Conservation (phyloP, 2,329 filamentous ascomycete genomes). For the Fusarium paranaense region DNA sequence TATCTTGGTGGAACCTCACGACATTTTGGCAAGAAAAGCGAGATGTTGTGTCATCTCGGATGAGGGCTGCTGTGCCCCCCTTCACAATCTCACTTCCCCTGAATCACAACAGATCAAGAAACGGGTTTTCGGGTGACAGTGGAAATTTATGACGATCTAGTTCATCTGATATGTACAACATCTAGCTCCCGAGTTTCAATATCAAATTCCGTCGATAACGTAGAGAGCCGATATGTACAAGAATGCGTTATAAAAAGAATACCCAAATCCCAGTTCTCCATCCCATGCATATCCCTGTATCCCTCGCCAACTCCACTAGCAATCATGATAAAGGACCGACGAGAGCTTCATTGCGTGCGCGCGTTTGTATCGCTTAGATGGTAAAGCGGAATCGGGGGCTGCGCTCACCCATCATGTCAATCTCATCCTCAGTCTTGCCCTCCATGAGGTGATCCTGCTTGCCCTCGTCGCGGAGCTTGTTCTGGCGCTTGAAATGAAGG, state of each 20-base stretch:
- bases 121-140: background rate
- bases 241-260: background rate
- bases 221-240: constrained; percentile 2
- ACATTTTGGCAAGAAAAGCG: background rate
- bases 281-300: background rate
- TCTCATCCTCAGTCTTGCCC: constrained; percentile 55
- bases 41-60: background rate
- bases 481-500: constrained; percentile 49
- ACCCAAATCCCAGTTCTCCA: constrained; percentile 6
- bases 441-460: constrained; percentile 55
- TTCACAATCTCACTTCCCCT: background rate
- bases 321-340: background rate
- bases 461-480: constrained; percentile 51
- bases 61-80: background rate
- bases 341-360: background rate
- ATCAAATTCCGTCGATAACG: constrained; percentile 6
- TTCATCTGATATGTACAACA: constrained; percentile 1
- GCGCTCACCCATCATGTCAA: constrained; percentile 56
- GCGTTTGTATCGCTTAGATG: constrained; percentile 8
- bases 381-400: constrained; percentile 49
- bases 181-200: background rate
- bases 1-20: background rate
- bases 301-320: background rate
- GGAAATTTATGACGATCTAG: background rate
- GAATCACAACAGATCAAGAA: background rate